Evolutionary conservation across 2,329 filamentous ascomycete species (phyloP).

Genomic region (Pyrenophora tritici-repentis): DNA sequence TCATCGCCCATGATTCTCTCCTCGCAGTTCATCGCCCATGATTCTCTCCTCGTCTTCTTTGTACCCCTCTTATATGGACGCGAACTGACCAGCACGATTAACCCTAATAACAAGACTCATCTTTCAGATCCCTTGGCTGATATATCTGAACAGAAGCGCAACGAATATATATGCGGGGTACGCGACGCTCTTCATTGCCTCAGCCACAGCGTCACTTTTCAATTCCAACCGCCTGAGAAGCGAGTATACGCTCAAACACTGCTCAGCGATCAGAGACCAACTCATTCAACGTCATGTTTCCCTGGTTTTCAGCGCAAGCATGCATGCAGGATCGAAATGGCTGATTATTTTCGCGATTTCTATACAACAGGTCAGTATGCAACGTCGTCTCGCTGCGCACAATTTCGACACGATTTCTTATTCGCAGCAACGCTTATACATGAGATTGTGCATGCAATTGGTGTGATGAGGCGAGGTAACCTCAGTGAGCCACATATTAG

Average conservation of each 20-base stretch:
- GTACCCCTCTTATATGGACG: constrained; percentile 35
- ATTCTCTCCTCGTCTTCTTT: constrained; percentile 39
- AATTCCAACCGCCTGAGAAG: constrained; percentile 19
- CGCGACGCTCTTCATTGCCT: constrained; percentile 35
- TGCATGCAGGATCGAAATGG: constrained; percentile 30
- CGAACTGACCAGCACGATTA: constrained; percentile 13
- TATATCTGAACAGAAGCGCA: constrained; percentile 16
- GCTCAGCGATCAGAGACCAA: constrained; percentile 3
- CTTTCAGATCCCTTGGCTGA: constrained; percentile 27
- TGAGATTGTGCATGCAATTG: constrained; percentile 43
- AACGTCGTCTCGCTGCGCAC: constrained; percentile 29
- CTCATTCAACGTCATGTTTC: constrained; percentile 15
- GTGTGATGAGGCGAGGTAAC: constrained; percentile 38
- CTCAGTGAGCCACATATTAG: constrained; percentile 34
- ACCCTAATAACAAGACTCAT: constrained; percentile 17
- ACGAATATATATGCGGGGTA: constrained; percentile 21
- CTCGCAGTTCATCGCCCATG: constrained; percentile 39
- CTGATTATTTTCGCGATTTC: constrained; percentile 24
- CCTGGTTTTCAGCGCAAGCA: constrained; percentile 18
- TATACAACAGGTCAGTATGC: constrained; percentile 28
- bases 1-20: constrained; percentile 36
- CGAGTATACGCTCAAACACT: constrained; percentile 32
- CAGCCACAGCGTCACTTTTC: constrained; percentile 28
- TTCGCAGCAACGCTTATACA: constrained; percentile 40
- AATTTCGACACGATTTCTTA: constrained; percentile 43